Evolutionary conservation across 139 green algal genomes (phyloP).

Genomic region (Penium margaritaceum): DNA sequence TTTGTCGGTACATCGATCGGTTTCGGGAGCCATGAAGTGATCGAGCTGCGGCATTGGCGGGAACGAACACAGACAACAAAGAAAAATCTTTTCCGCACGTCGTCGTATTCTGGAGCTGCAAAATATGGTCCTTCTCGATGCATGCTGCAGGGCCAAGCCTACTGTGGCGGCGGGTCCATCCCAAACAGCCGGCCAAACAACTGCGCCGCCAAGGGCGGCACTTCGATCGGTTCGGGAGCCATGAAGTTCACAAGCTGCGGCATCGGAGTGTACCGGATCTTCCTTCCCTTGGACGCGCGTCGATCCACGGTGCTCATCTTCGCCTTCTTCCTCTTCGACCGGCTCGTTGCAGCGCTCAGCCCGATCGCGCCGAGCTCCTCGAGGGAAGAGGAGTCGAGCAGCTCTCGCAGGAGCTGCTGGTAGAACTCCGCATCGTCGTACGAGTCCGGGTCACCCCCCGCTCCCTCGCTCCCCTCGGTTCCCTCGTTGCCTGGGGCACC

Average conservation of each 20-base stretch:
- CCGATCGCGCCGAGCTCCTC: neutral
- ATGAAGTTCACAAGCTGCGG: conserved; percentile 24
- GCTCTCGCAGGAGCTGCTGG: conserved; percentile 79
- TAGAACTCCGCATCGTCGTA: conserved; percentile 91
- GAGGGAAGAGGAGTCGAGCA: conserved; percentile 59
- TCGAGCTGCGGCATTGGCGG: no score
- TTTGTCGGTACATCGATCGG: no score
- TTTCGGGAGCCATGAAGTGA: no score
- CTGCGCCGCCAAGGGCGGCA: conserved; percentile 13
- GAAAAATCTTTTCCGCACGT: no score
- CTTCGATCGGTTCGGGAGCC: conserved; percentile 13
- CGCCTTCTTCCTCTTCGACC: conserved; percentile 59
- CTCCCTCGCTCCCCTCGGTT: no score
- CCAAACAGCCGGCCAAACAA: conserved; percentile 25
- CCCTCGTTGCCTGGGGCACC: no score
- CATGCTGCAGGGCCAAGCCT: no score
- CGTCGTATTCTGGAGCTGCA: no score
- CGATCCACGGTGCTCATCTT: conserved; percentile 82
- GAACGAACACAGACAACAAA: no score
- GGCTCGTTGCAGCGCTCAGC: conserved; percentile 8
- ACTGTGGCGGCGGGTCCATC: no score
- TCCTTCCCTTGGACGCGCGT: conserved; percentile 78
- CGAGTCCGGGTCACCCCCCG: conserved; percentile 57
- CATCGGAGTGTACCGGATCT: conserved; percentile 75
- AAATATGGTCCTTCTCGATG: no score